A percentile compares a stretch with the other conserved stretches of the same genome.
Evolutionary conservation across 2,329 filamentous ascomycete genomes (phyloP).

Genomic region (Penicillium vulpinum): DNA sequence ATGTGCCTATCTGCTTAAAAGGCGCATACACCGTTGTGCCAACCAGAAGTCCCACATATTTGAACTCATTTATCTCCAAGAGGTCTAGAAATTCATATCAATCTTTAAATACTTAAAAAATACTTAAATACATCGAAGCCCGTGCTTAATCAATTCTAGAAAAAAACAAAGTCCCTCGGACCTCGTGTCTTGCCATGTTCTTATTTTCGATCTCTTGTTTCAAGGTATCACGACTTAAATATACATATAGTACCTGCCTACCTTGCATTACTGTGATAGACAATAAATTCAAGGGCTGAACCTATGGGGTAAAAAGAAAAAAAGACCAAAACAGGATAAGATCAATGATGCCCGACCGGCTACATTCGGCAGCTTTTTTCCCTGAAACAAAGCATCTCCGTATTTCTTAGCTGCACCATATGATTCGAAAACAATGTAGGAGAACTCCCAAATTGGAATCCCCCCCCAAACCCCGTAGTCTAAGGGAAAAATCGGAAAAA

Average conservation of each 20-base stretch:
- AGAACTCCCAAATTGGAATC: background rate
- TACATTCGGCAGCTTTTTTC: slow-evolving; percentile 5
- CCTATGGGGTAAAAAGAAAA: background rate
- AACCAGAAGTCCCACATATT: slow-evolving; percentile 1
- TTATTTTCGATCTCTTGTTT: background rate
- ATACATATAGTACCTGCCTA: background rate
- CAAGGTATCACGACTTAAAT: background rate
- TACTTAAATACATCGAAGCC: background rate
- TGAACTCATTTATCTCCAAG: background rate
- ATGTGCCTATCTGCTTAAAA: slow-evolving; percentile 10
- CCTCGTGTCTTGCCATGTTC: slow-evolving; percentile 1
- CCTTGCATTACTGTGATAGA: background rate
- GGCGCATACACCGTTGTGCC: slow-evolving; percentile 13
- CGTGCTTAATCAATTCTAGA: background rate
- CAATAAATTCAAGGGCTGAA: background rate
- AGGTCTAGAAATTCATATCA: background rate
- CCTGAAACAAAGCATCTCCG: background rate
- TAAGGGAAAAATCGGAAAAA: background rate
- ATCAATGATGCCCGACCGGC: slow-evolving; percentile 8
- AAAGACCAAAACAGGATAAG: background rate
- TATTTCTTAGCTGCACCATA: background rate
- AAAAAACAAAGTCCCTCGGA: background rate
- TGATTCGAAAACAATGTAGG: background rate
- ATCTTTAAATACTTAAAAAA: background rate
- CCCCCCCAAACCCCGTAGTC: background rate